phyloP scores from a whole-genome alignment of 1,284 basidiomycete species.

The Ganoderma meredithae region DNA sequence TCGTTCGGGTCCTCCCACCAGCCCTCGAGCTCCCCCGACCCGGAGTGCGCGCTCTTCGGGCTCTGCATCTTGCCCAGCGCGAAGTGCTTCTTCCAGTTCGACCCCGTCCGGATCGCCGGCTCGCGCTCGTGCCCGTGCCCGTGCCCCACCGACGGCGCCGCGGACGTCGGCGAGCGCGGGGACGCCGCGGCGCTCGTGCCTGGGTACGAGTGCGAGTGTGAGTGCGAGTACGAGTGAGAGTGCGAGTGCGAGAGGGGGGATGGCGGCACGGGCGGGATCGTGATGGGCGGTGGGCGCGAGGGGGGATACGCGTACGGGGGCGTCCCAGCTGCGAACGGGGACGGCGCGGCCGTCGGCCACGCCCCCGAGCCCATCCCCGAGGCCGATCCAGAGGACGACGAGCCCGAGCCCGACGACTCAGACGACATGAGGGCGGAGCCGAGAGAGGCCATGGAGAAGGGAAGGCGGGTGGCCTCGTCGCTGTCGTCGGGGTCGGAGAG shows the following conservation, averaged over 20 bases:
- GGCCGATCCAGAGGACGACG: conserved; percentile 7
- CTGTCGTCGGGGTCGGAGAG: conserved; percentile 64
- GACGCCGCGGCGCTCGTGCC: conserved; percentile 26
- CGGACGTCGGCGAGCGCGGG: conserved; percentile 38
- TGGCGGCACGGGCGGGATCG: conserved; percentile 18
- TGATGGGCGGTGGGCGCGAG: conserved; percentile 20
- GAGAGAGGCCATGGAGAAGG: conserved; percentile 16
- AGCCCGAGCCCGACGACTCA: conserved; percentile 1
- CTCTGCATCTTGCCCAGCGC: conserved; percentile 66
- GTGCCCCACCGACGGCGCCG: conserved; percentile 26
- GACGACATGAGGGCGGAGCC: not conserved
- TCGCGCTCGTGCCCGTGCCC: conserved; percentile 41
- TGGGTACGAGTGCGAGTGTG: conserved; percentile 12
- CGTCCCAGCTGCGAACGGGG: conserved; percentile 7
- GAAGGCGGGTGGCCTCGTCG: conserved; percentile 55
- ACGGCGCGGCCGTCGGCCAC: conserved; percentile 13
- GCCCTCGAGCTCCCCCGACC: conserved; percentile 73
- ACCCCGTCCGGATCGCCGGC: conserved; percentile 66
- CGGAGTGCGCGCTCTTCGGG: conserved; percentile 69
- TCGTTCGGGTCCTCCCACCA: conserved; percentile 88
- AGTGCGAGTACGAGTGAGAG: conserved; percentile 9
- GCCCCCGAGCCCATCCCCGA: not conserved
- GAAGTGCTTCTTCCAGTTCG: conserved; percentile 79
- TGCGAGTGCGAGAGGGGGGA: conserved; percentile 12
- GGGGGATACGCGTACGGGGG: not conserved